Evolutionary conservation across 2,329 filamentous ascomycete genomes (phyloP), one percentile per base, ranked within the genome.

Genomic region (Trichophyton benhamiae): DNA sequence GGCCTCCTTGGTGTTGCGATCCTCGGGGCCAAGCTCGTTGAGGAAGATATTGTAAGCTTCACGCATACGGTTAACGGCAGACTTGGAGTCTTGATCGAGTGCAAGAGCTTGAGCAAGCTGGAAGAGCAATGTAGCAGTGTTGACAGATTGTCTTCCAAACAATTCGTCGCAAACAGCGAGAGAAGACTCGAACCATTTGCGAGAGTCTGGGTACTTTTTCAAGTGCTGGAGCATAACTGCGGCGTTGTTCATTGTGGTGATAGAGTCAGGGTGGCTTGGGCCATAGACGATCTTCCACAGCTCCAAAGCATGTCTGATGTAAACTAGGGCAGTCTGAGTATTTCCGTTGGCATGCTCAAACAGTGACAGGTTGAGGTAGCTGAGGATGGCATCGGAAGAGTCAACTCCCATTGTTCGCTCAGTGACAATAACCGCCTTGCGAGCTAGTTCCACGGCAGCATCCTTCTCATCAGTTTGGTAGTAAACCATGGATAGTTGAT

Each of bases 391-490:
- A 75, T 99, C 94, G 13, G 90, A 85, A 57, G 91, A 91, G 75
- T 99, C 94, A 60, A 99, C 82, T 71, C 94, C 94, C 33, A 96
- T 82, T 0, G 94, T 99, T 60, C 94, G 85, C 79, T 99, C 94
- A 1, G 91, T 88, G 48, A 99, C 91, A 64, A 99, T 92, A 67
- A 96, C 91, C 25, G 94, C 91, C 79, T 99, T 99, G 72, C 91
- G 89, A 17, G 94, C 91, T 65, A 99, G 83, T 75, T 99, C 94
- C 25, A 97, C 88, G 25, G 94, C 94, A 8, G 90, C 89, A 42
- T 91, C 89, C 80, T 97, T 97, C 78, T 99, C 94, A 60, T 97
- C 94, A n/a, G 96, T 83, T 73, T 95, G 89, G 76, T 95, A 97
- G 78, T 96, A 96, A 61, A 97, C 82, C 80, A 95, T 96, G 2